These are phyloP conservation scores for Albifimbria verrucaria DNA, from an alignment of 2,329 filamentous ascomycete species.

Conservation along the genomic window DNA sequence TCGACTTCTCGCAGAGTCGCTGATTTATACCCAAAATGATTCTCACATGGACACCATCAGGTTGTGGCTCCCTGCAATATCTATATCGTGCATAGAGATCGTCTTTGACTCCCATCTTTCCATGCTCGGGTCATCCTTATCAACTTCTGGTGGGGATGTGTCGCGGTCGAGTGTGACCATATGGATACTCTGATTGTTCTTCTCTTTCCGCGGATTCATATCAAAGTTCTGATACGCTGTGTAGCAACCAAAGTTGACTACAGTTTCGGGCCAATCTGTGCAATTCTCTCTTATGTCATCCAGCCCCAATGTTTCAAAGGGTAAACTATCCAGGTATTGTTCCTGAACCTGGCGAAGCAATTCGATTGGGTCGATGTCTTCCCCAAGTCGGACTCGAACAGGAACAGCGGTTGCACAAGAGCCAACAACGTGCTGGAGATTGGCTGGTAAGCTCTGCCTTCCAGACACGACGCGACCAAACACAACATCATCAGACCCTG, in stretches of 20 bases:
- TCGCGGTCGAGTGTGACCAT: neutral
- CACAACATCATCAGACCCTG: conserved; percentile 4
- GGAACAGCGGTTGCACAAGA: conserved; percentile 9
- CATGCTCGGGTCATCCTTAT: neutral
- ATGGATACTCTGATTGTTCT: neutral
- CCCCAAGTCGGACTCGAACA: conserved; percentile 2
- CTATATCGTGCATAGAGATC: neutral
- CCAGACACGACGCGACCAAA: conserved; percentile 11
- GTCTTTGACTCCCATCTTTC: neutral
- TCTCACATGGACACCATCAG: neutral
- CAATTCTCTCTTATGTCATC: conserved; percentile 10
- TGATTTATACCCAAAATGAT: neutral
- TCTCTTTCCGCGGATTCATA: neutral
- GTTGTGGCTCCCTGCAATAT: neutral
- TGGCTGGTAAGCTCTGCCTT: conserved; percentile 5
- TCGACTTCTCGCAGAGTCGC: neutral
- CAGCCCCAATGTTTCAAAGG: conserved; percentile 8
- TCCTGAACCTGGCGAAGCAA: conserved; percentile 6
- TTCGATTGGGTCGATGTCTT: neutral
- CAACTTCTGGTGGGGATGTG: neutral
- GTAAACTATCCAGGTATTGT: conserved; percentile 7
- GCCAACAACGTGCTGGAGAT: conserved; percentile 8
- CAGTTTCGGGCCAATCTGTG: conserved; percentile 6
- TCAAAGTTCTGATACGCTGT: conserved; percentile 3
- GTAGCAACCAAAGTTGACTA: neutral